Percentiles rank a stretch among this genome's conserved stretches.
Conservation (phyloP, 2,329 filamentous ascomycete genomes). For the Nigrospora sphaerica region DNA sequence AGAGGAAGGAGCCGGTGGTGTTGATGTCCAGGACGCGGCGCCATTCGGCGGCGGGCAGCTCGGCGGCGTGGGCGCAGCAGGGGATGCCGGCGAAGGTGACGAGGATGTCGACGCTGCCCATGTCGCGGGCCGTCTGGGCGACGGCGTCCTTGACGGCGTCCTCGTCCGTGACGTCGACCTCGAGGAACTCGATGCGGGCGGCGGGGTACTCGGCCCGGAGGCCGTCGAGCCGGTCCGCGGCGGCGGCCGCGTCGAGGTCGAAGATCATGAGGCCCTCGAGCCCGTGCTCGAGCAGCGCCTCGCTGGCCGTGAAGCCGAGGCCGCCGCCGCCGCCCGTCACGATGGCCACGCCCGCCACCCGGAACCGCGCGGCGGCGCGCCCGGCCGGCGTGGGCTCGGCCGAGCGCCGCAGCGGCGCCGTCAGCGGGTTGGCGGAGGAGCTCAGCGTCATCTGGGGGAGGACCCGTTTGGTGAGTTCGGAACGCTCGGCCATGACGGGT, state of each 20-base stretch:
- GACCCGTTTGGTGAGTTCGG: conserved; percentile 3
- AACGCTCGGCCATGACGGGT: neutral
- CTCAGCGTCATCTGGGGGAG: conserved; percentile 5
- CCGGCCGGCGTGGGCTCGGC: conserved; percentile 21
- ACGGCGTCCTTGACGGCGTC: conserved; percentile 22
- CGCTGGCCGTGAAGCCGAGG: conserved; percentile 48
- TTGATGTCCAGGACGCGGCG: conserved; percentile 63
- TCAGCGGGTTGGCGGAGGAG: conserved; percentile 1
- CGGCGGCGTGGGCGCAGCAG: conserved; percentile 51
- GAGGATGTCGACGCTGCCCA: conserved; percentile 48
- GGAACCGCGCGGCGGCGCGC: conserved; percentile 21
- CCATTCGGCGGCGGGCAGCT: conserved; percentile 53
- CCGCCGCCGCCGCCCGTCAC: conserved; percentile 63
- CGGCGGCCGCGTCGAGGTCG: conserved; percentile 43
- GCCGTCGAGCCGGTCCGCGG: conserved; percentile 30
- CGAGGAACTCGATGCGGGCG: conserved; percentile 36
- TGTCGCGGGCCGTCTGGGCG: conserved; percentile 16
- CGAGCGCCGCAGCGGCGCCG: neutral
- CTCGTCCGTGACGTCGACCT: conserved; percentile 43
- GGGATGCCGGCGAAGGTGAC: conserved; percentile 66
- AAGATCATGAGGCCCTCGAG: conserved; percentile 51
- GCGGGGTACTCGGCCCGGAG: conserved; percentile 46
- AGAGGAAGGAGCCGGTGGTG: conserved; percentile 62
- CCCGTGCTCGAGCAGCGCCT: conserved; percentile 64
- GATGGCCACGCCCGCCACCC: conserved; percentile 25